A percentile compares a stretch with the other conserved stretches of the same genome.
phyloP scores from a whole-genome alignment of 768 basidiomycete species.

The Cystobasidium tubakii region DNA sequence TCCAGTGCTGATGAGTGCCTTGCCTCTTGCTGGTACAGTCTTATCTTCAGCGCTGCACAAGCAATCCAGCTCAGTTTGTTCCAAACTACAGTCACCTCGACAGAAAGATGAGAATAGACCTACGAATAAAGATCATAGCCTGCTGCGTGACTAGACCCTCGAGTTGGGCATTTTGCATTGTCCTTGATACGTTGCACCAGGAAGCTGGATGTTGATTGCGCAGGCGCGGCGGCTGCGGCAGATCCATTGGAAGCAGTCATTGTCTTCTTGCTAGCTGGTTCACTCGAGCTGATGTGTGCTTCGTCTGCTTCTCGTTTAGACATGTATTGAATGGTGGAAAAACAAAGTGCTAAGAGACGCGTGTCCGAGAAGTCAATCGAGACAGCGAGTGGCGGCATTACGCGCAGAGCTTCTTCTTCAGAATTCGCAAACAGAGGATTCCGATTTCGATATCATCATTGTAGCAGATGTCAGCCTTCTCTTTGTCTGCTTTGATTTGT shows the following conservation, averaged over 20 bases:
- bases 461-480: too few species aligned
- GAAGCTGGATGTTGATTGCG: slow-evolving; percentile 49
- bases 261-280: neutral
- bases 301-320: slow-evolving; percentile 4
- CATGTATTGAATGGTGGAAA: neutral
- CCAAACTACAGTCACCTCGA: neutral
- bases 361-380: neutral
- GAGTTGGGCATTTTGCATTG: slow-evolving; percentile 74
- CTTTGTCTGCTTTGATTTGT: too few species aligned
- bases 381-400: neutral
- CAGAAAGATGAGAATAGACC: slow-evolving; percentile 36
- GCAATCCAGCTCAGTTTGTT: slow-evolving; percentile 11
- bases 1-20: slow-evolving; percentile 84
- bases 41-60: slow-evolving; percentile 70
- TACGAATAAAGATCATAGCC: slow-evolving; percentile 95
- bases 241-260: slow-evolving; percentile 9
- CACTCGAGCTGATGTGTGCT: neutral
- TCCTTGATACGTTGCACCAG: slow-evolving; percentile 78
- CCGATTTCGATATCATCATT: too few species aligned
- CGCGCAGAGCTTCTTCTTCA: too few species aligned
- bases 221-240: neutral
- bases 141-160: slow-evolving; percentile 77
- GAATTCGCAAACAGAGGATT: too few species aligned
- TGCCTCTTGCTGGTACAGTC: slow-evolving; percentile 76
- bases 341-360: neutral